phyloP scores from a whole-genome alignment of 192 early-diverging fungal genomes.

The Coemansia sp. region DNA sequence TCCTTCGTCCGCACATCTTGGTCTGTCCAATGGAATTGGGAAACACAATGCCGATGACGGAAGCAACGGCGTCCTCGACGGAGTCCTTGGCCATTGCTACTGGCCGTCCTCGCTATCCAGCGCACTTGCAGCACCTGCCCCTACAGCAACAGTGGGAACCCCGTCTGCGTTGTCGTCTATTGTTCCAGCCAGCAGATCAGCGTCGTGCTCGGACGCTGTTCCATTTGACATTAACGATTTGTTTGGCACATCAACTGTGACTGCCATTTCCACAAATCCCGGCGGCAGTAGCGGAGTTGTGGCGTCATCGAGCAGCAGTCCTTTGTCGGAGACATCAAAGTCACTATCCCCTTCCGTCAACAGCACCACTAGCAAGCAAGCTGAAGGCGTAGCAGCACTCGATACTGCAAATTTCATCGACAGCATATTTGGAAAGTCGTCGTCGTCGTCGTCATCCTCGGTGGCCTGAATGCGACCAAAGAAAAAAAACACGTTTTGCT shows the following conservation, averaged over 20 bases:
- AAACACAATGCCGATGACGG: background rate
- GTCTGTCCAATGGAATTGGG: background rate
- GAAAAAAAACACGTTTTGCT: no score
- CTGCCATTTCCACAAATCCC: background rate
- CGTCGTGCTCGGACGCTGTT: conserved; percentile 2
- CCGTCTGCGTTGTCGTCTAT: conserved; percentile 9
- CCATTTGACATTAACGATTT: conserved; percentile 33
- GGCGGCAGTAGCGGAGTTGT: background rate
- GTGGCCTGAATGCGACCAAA: background rate
- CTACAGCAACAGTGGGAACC: background rate
- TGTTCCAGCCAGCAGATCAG: conserved; percentile 15
- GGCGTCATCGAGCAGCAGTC: background rate
- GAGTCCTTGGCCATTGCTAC: conserved; percentile 13
- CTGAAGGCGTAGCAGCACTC: background rate
- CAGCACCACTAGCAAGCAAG: background rate
- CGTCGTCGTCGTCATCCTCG: background rate
- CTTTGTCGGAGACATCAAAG: background rate
- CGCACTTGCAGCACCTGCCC: background rate
- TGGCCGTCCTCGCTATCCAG: conserved; percentile 12
- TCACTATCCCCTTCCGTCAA: background rate
- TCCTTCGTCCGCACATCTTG: conserved; percentile 9
- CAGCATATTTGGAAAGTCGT: conserved; percentile 16
- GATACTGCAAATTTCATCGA: conserved; percentile 12
- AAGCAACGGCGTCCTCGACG: background rate
- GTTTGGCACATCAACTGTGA: conserved; percentile 9